phyloP scores from a whole-genome alignment of 805 yeast species.

The Lipomyces orientalis region DNA sequence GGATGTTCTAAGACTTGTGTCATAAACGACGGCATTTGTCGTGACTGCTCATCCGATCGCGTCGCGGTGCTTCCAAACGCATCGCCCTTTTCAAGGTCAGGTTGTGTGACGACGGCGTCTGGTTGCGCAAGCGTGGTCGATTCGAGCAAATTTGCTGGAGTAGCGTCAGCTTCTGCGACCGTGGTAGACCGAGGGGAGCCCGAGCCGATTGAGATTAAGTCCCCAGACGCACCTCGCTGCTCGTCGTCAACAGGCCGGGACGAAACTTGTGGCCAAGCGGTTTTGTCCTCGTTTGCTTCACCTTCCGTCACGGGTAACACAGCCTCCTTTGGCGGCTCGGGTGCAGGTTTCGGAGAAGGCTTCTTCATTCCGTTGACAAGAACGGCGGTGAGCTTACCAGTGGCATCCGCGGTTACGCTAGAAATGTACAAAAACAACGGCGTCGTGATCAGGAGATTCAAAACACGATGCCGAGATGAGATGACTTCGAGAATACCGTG shows the following conservation, averaged over 20 bases:
- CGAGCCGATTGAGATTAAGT: not conserved
- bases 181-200: not conserved
- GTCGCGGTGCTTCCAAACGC: constrained; percentile 15
- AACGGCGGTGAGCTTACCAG: constrained; percentile 31
- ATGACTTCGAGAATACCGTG: constrained; percentile 34
- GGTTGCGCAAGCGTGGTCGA: not conserved
- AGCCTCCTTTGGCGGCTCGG: not conserved
- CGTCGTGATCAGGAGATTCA: constrained; percentile 30
- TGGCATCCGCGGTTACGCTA: constrained; percentile 30
- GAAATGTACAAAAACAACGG: constrained; percentile 34
- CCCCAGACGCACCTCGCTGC: constrained; percentile 11
- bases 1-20: constrained; percentile 14
- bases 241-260: constrained; percentile 6
- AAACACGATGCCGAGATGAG: constrained; percentile 8
- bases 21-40: constrained; percentile 4
- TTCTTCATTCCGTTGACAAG: constrained; percentile 26
- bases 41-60: not conserved
- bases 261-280: not conserved
- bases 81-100: constrained; percentile 24
- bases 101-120: not conserved
- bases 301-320: constrained; percentile 8
- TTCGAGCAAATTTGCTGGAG: not conserved
- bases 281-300: not conserved
- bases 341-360: constrained; percentile 21
- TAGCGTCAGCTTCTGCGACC: not conserved